These are phyloP conservation scores for Hirsutella rhossiliensis DNA, from an alignment of 2,329 filamentous ascomycete species.

Conservation along the genomic window DNA sequence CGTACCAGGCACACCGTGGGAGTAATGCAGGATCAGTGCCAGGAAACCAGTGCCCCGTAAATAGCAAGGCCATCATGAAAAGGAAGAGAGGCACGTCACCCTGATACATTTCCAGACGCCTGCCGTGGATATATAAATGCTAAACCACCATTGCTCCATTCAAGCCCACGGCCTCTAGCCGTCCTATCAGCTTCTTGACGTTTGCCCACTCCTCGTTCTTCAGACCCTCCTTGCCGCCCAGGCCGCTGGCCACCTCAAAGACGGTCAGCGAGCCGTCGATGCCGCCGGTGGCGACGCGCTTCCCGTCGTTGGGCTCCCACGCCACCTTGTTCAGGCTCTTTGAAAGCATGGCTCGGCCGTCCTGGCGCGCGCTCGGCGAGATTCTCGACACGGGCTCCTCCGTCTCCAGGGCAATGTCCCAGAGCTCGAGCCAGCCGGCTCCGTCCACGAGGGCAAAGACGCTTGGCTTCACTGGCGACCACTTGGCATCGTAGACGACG, in stretches of 20 bases:
- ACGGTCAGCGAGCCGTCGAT: conserved; percentile 84
- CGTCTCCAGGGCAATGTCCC: conserved; percentile 86
- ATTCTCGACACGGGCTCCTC: conserved; percentile 83
- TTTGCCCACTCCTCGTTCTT: conserved; percentile 85
- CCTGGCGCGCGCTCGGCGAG: conserved; percentile 54
- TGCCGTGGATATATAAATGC: not conserved
- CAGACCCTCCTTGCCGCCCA: conserved; percentile 74
- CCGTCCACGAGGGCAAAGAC: conserved; percentile 94
- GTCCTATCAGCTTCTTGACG: conserved; percentile 79
- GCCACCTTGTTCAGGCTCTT: conserved; percentile 88
- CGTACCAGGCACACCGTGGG: too few relatives aligned
- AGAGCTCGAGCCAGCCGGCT: conserved; percentile 82
- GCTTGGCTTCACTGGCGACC: conserved; percentile 88
- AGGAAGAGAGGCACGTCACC: too few relatives aligned
- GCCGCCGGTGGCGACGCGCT: conserved; percentile 77
- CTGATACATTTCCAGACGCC: too few relatives aligned
- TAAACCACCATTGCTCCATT: conserved; percentile 33
- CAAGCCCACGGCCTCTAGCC: conserved; percentile 52
- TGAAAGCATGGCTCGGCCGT: conserved; percentile 57
- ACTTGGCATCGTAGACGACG: conserved; percentile 89
- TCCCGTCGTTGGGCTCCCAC: conserved; percentile 86
- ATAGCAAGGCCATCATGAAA: too few relatives aligned
- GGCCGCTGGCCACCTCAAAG: conserved; percentile 76
- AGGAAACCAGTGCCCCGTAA: too few relatives aligned
- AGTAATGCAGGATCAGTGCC: too few relatives aligned